phyloP scores from a whole-genome alignment of 2,329 filamentous ascomycete genomes.

The Furcasterigmium furcatum region DNA sequence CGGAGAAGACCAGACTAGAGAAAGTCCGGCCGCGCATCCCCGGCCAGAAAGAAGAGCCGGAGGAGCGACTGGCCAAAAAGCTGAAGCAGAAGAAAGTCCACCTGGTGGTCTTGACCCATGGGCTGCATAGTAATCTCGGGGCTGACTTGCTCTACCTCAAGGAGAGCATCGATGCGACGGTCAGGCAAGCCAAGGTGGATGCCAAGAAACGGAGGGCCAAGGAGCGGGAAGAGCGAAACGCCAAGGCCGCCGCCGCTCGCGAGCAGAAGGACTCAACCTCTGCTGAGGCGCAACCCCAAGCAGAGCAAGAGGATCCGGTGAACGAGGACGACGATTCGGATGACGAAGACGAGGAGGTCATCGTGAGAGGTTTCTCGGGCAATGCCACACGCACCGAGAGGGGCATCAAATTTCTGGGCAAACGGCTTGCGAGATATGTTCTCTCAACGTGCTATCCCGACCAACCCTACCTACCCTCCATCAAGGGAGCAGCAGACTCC shows the following conservation, averaged over 20 bases:
- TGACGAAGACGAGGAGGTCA: slow-evolving; percentile 77
- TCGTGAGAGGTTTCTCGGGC: slow-evolving; percentile 85
- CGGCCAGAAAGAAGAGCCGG: slow-evolving; percentile 11
- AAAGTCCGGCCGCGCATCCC: slow-evolving; percentile 25
- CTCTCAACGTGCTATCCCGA: slow-evolving; percentile 90
- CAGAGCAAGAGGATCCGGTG: slow-evolving; percentile 13
- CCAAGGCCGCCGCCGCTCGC: slow-evolving; percentile 6
- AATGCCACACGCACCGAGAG: slow-evolving; percentile 90
- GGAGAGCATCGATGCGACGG: slow-evolving; percentile 88
- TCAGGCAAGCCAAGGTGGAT: slow-evolving; percentile 69
- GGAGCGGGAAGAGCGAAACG: slow-evolving; percentile 33
- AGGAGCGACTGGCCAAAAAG: slow-evolving; percentile 16
- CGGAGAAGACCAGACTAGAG: slow-evolving; percentile 23
- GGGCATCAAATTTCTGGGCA: slow-evolving; percentile 95
- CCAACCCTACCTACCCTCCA: slow-evolving; percentile 75
- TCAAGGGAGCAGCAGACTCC: slow-evolving; percentile 43
- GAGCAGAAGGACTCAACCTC: too few relatives aligned
- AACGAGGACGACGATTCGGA: slow-evolving; percentile 43
- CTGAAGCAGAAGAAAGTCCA: slow-evolving; percentile 77
- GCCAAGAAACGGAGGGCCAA: slow-evolving; percentile 57
- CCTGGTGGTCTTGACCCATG: slow-evolving; percentile 89
- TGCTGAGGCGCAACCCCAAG: not conserved
- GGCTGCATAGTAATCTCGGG: slow-evolving; percentile 90
- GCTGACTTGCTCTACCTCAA: slow-evolving; percentile 97
- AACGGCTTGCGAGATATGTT: slow-evolving; percentile 87